Evolutionary conservation across 75 land plant species (phyloP).

Genomic region (Picea glauca): DNA sequence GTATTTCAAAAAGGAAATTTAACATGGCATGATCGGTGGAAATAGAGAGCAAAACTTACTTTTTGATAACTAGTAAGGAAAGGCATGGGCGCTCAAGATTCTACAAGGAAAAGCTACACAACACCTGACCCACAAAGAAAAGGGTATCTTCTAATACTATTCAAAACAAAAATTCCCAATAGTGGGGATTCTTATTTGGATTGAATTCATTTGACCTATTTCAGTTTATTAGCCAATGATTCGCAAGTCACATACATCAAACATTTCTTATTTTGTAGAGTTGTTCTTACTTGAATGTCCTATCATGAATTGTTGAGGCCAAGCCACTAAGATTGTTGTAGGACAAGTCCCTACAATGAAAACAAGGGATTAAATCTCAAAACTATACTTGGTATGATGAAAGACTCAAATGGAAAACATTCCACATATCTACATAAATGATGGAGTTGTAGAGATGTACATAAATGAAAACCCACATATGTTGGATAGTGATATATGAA

Average conservation of each 20-base stretch:
- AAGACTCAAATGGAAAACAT: not conserved
- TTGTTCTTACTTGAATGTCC: conserved; percentile 42
- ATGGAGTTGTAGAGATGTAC: conserved; percentile 16
- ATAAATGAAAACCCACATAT: conserved; percentile 25
- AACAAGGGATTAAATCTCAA: not conserved
- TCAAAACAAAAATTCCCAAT: not conserved
- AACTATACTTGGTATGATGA: not conserved
- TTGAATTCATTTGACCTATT: not conserved
- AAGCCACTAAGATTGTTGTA: conserved; percentile 57
- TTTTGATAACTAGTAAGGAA: conserved; percentile 39
- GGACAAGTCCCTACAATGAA: conserved; percentile 49
- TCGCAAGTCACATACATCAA: not conserved
- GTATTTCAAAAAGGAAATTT: not conserved
- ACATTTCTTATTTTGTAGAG: not conserved
- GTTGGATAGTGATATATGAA: conserved; percentile 33
- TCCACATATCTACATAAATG: not conserved
- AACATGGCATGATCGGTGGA: not conserved
- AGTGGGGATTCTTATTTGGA: not conserved
- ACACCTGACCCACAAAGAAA: conserved; percentile 49
- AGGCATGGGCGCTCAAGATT: conserved; percentile 38
- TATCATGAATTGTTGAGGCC: conserved; percentile 40
- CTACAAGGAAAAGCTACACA: conserved; percentile 59
- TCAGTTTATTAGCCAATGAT: not conserved
- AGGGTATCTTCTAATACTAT: conserved; percentile 51
- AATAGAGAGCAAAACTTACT: conserved; percentile 22